Evolutionary conservation across 2,329 filamentous ascomycete species (phyloP), one percentile per base, ranked within the genome.

Genomic region (Pseudogymnoascus sp.): DNA sequence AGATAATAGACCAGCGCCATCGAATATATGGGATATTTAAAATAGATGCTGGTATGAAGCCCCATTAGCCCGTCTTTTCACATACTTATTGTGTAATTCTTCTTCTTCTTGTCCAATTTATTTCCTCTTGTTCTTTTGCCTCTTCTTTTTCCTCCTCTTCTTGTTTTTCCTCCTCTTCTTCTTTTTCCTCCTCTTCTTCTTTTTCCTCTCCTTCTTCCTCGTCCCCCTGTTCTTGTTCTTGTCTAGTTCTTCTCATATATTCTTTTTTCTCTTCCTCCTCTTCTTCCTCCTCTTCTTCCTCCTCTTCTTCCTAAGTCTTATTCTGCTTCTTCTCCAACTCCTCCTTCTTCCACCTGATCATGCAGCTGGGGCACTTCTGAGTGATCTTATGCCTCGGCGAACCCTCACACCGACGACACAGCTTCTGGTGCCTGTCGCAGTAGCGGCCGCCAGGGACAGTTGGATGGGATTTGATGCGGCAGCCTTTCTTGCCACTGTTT

Each of bases 21-120:
- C n/a, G n/a, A 52, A 52, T 31, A 52, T 52, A 52, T 52, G 45
- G 23, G 45, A 16, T 52, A 52, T 52, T 52, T 52, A 16, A 31
- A 28, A 52, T 31, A 28, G 7, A n/a, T 52, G 4, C 23, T 2
- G 6, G 14, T 49, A 16, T 2, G 23, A 11, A 49, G 6, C 43
- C 43, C 11, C 3, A 6, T 52, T 52, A 7, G 7, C 9, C 23
- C 25, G 16, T 8, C 14, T 52, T 52, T 8, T 11, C 8, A 16
- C 45, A 3, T 52, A 23, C n/a, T 52, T 14, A 5, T 31, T 21
- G 4, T 31, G n/a, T 31, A 52, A 31, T 31, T 16, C 4, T 16
- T 31, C 14, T 16, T 52, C 5, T 43, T 23, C 40, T 43, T 40
- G 7, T 31, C 28, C 28, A 31, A 31, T 31, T 31, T 31, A 9